Evolutionary conservation across 768 basidiomycete species (phyloP), one percentile per base, ranked within the genome.

Genomic region (Lentinula sp.): DNA sequence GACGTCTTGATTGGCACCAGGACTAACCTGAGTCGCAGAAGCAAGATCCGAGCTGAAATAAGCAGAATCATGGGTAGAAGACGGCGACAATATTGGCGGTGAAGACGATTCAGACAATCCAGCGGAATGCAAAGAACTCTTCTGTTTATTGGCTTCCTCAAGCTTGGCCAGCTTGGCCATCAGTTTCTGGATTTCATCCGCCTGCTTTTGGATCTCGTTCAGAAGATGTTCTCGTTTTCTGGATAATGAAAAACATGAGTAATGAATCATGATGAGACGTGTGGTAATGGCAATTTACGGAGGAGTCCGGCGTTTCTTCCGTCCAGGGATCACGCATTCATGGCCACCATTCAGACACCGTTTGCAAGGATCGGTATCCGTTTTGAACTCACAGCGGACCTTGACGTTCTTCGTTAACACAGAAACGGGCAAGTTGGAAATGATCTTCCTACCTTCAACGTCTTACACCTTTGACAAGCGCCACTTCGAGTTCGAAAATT

Each of bases 141-240:
- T 68, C 32, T 62, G 59, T 53, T 69, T 72, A 28, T 80, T 78
- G 18, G 75, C 69, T 28, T 70, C 67, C 61, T 90, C 88, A 18
- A 91, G 80, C 69, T 88, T 80, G 0, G 77, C 74, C 85, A 91
- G 79, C 68, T 89, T 80, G 0, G 77, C 74, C 86, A 91, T 90
- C 51, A 91, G 76, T 32, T 83, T 80, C 69, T 85, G 80, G 45
- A 91, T 93, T 72, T 87, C 81, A 8, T 82, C 76, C 10, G 88
- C 88, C 66, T 92, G 90, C 43, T 85, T 80, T 45, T 85, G 84
- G 62, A 93, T 92, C 71, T 91, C 80, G 61, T 81, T 85, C 58
- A 92, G 77, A n/a, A 93, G 79, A 65, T 87, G 79, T 67, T 92
- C 91, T 13, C 91, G 87, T 79, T 91, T 91, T 43, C 90, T 93